A percentile compares a stretch with the other conserved stretches of the same genome.
Evolutionary conservation across 352 stramenopile genomes (phyloP).

Genomic region (Phytophthora pisi): DNA sequence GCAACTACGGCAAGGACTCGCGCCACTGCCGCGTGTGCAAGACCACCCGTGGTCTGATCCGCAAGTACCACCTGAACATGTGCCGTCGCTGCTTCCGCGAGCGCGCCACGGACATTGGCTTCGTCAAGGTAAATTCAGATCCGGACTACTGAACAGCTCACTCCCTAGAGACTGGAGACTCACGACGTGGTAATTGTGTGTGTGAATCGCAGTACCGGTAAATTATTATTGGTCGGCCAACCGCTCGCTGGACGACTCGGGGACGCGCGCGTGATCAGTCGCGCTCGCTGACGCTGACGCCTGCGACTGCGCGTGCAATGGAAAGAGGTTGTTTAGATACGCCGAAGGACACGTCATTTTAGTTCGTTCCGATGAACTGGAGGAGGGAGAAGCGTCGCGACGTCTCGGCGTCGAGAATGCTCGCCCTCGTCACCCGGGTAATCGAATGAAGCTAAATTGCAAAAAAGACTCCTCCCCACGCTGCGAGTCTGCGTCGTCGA

Average conservation of each 20-base stretch:
- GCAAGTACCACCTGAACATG: constrained; percentile 97
- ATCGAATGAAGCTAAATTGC: constrained; percentile 73
- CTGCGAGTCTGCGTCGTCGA: constrained; percentile 10
- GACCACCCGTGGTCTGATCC: constrained; percentile 93
- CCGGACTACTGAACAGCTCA: background rate
- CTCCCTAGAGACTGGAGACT: background rate
- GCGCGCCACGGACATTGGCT: constrained; percentile 94
- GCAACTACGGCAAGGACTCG: constrained; percentile 91
- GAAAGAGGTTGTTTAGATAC: constrained; percentile 60
- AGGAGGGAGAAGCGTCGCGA: constrained; percentile 25
- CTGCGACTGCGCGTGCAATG: constrained; percentile 43
- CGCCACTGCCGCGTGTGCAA: constrained; percentile 91
- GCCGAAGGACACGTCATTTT: constrained; percentile 60
- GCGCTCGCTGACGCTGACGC: constrained; percentile 37
- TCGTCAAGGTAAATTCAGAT: constrained; percentile 87
- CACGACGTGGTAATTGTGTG: background rate
- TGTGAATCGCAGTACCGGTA: constrained; percentile 63
- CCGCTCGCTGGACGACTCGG: constrained; percentile 38
- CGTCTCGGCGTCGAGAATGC: constrained; percentile 10
- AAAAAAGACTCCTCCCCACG: constrained; percentile 33
- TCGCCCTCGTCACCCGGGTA: constrained; percentile 29
- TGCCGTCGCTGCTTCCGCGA: constrained; percentile 97
- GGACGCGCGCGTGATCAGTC: constrained; percentile 34
- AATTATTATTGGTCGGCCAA: constrained; percentile 62
- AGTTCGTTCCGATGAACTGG: constrained; percentile 27